A percentile compares a stretch with the other conserved stretches of the same genome.
phyloP scores from a whole-genome alignment of 1,284 basidiomycete genomes.

The Cutaneotrichosporon daszewskae region DNA sequence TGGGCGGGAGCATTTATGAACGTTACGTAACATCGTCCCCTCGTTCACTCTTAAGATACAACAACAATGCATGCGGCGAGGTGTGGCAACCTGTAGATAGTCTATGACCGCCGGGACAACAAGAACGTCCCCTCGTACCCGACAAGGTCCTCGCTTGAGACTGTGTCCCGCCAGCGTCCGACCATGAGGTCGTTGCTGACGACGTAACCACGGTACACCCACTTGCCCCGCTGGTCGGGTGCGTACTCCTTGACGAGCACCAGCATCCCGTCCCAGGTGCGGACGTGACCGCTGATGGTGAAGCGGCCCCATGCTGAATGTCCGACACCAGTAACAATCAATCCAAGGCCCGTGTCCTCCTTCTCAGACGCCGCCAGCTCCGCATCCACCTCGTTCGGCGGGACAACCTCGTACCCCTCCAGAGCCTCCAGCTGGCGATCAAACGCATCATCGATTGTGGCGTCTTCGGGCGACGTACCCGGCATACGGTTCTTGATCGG shows the following conservation, averaged over 20 bases:
- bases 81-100: no score
- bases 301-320: constrained; percentile 54
- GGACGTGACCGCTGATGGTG: constrained; percentile 49
- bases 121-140: constrained; percentile 49
- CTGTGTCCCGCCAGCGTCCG: constrained; percentile 47
- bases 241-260: constrained; percentile 52
- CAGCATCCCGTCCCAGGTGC: constrained; percentile 53
- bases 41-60: no score
- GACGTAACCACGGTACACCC: constrained; percentile 52
- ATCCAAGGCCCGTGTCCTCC: constrained; percentile 30
- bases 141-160: constrained; percentile 44
- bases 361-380: constrained; percentile 16
- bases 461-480: constrained; percentile 30
- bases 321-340: constrained; percentile 50
- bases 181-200: constrained; percentile 40
- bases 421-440: constrained; percentile 38
- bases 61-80: no score
- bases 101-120: no score
- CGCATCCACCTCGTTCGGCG: constrained; percentile 27
- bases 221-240: constrained; percentile 42
- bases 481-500: constrained; percentile 4
- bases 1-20: no score
- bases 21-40: no score
- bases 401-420: constrained; percentile 39
- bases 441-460: constrained; percentile 32